Conservation (phyloP, 495 filamentous ascomycete species). For the Melanomma pulvis-pyrius region DNA sequence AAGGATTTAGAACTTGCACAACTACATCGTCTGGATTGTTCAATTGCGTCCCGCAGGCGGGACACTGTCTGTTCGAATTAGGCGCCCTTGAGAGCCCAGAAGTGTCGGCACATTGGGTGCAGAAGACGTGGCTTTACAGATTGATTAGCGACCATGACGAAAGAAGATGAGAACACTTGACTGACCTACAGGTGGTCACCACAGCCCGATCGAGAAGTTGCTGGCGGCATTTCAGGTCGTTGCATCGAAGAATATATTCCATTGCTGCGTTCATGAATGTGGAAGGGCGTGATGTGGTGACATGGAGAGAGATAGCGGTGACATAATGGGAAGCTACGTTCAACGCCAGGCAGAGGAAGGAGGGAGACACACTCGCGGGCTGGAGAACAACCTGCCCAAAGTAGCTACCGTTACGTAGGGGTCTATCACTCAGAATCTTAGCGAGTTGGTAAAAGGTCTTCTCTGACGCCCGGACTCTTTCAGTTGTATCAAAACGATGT, state of each 20-base stretch:
- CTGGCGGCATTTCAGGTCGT: conserved; percentile 76
- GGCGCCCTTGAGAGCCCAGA: conserved; percentile 65
- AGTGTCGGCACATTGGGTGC: conserved; percentile 69
- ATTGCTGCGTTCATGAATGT: conserved; percentile 39
- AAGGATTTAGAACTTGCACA: conserved; percentile 74
- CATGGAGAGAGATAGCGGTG: conserved; percentile 6
- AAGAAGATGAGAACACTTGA: neutral
- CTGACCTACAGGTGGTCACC: conserved; percentile 88
- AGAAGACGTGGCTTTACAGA: conserved; percentile 77
- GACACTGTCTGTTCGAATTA: conserved; percentile 65
- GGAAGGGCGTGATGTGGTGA: neutral
- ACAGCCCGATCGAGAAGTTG: conserved; percentile 75
- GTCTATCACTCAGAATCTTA: neutral
- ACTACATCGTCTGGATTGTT: conserved; percentile 77
- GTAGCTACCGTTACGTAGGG: neutral
- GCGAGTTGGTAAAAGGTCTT: neutral
- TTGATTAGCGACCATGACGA: conserved; percentile 24
- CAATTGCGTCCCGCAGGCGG: conserved; percentile 76
- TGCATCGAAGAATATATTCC: conserved; percentile 79
- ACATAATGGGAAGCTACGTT: conserved; percentile 1
- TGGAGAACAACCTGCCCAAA: too few relatives aligned
- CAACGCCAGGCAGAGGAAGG: neutral
- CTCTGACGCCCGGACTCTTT: too few relatives aligned
- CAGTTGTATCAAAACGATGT: too few relatives aligned
- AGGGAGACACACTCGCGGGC: neutral